These are phyloP conservation scores for Ajuga chamaepitys DNA, from an alignment of 257 asterid genomes.

Conservation along the genomic window DNA sequence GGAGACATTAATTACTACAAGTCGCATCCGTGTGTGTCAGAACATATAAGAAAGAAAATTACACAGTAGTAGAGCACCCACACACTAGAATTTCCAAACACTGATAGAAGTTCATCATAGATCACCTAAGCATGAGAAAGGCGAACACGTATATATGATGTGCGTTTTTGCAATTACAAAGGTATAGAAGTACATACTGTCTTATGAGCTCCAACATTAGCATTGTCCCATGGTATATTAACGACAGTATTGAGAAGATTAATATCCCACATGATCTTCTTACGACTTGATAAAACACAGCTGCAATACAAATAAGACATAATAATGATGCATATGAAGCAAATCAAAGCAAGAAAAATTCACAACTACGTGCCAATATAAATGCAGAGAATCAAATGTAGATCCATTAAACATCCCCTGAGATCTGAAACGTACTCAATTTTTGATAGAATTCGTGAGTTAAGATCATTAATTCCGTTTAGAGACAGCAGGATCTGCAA, in stretches of 20 bases:
- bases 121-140: conserved; percentile 13
- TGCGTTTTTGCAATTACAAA: background rate
- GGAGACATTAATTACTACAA: background rate
- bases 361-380: background rate
- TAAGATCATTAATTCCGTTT: conserved; percentile 51
- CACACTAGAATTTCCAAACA: background rate
- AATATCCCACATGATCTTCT: conserved; percentile 65
- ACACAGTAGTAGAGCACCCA: background rate
- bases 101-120: background rate
- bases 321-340: conserved; percentile 7
- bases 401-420: conserved; percentile 13
- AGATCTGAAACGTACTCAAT: conserved; percentile 55
- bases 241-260: conserved; percentile 35
- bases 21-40: background rate
- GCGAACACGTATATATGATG: background rate
- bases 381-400: conserved; percentile 3
- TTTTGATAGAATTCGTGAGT: conserved; percentile 63
- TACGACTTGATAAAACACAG: conserved; percentile 57
- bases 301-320: conserved; percentile 40
- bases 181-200: conserved; percentile 34
- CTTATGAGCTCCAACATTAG: conserved; percentile 33
- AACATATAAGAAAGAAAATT: background rate
- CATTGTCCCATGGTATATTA: conserved; percentile 42
- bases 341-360: background rate
- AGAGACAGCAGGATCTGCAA: conserved; percentile 70